Evolutionary conservation across 1,284 basidiomycete genomes (phyloP).

Genomic region (Microbotryum silenes-acaulis): DNA sequence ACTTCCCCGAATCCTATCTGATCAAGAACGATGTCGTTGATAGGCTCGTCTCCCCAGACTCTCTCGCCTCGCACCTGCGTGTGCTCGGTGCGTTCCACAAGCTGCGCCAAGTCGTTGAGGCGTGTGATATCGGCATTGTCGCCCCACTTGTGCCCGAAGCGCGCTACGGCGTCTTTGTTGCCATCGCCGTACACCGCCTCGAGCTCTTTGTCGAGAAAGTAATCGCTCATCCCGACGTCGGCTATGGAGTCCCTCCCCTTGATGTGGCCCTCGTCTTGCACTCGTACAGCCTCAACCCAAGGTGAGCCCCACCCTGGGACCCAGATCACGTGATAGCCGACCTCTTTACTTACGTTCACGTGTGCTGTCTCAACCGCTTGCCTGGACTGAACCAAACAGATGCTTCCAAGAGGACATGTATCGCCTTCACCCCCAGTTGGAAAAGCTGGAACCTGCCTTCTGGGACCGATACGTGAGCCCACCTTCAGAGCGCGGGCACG

Average conservation of each 20-base stretch:
- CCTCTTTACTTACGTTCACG: neutral
- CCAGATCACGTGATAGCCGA: neutral
- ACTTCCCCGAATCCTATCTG: neutral
- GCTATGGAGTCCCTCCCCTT: neutral
- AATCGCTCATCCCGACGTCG: neutral
- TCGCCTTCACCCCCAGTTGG: neutral
- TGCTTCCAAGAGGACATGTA: slow-evolving; percentile 1
- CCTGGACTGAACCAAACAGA: neutral
- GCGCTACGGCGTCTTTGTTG: neutral
- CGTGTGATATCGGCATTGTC: neutral
- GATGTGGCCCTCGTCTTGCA: slow-evolving; percentile 1
- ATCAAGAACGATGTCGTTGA: neutral
- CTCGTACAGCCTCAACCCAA: neutral
- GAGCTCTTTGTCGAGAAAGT: neutral
- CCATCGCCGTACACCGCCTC: neutral
- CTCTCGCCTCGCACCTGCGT: slow-evolving; percentile 1
- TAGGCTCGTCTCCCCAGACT: neutral
- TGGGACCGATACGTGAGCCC: neutral
- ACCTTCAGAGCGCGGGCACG: neutral
- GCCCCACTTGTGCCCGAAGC: neutral
- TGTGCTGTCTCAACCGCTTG: neutral
- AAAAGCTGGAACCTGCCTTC: neutral
- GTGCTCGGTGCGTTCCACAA: slow-evolving; percentile 7
- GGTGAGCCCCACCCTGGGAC: neutral
- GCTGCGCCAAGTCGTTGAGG: slow-evolving; percentile 1